Percentiles rank a stretch among this genome's conserved stretches.
Evolutionary conservation across 768 basidiomycete species (phyloP).

Genomic region (Suillus fuscotomentosus): DNA sequence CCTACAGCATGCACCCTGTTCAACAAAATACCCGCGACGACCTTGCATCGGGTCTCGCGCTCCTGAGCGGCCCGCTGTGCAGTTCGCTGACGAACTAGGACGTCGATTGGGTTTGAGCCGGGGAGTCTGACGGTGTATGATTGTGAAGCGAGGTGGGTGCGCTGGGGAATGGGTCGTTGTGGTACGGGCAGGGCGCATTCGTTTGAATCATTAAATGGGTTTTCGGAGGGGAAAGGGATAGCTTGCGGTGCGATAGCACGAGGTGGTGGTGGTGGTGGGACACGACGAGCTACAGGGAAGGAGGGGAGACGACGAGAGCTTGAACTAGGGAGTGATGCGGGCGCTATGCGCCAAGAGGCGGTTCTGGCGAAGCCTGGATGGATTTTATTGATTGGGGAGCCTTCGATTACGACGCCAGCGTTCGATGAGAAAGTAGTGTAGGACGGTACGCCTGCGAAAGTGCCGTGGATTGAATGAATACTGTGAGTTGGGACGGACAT

Average conservation of each 20-base stretch:
- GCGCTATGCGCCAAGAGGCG: constrained; percentile 23
- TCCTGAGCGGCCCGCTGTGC: constrained; percentile 33
- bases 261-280: constrained; percentile 6
- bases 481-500: constrained; percentile 28
- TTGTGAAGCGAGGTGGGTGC: constrained; percentile 29
- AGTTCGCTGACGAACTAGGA: constrained; percentile 29
- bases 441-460: constrained; percentile 28
- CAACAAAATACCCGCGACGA: constrained; percentile 59
- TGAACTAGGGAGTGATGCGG: constrained; percentile 14
- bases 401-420: constrained; percentile 25
- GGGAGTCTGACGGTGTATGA: constrained; percentile 26
- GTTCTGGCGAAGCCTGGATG: constrained; percentile 20
- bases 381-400: constrained; percentile 16
- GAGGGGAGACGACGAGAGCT: constrained; percentile 17
- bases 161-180: constrained; percentile 18
- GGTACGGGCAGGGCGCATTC: constrained; percentile 12
- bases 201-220: constrained; percentile 27
- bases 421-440: constrained; percentile 20
- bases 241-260: constrained; percentile 18
- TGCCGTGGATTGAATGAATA: constrained; percentile 31
- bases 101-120: constrained; percentile 19
- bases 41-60: constrained; percentile 42
- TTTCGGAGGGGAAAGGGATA: constrained; percentile 20
- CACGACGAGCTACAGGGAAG: constrained; percentile 15
- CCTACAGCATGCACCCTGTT: constrained; percentile 52